Conservation (phyloP, 257 asterid genomes). For the Cinchona pubescens region DNA sequence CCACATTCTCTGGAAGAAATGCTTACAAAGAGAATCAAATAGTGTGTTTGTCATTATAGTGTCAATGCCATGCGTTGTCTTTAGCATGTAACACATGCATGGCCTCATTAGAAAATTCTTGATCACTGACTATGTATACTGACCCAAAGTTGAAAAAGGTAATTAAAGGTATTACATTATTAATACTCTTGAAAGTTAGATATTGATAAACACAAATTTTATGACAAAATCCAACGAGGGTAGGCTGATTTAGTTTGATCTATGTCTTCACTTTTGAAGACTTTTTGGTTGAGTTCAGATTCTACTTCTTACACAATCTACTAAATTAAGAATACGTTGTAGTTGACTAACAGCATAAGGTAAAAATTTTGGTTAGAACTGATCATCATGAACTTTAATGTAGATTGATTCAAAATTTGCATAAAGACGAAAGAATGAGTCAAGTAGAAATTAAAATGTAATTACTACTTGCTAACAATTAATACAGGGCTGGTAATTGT, state of each 20-base stretch:
- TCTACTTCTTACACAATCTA: constrained; percentile 16
- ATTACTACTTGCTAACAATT: neutral
- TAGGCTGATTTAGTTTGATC: constrained; percentile 23
- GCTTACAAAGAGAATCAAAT: constrained; percentile 14
- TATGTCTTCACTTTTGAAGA: constrained; percentile 37
- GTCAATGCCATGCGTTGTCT: constrained; percentile 69
- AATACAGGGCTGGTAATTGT: constrained; percentile 15
- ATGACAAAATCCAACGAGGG: constrained; percentile 31
- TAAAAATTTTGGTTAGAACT: constrained; percentile 16
- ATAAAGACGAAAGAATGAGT: constrained; percentile 25
- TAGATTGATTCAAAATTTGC: constrained; percentile 19
- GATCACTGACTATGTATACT: neutral
- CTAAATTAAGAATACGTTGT: constrained; percentile 21
- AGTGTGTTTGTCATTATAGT: constrained; percentile 40
- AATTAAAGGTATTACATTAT: too few species aligned
- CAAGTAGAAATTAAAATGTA: constrained; percentile 1
- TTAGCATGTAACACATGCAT: constrained; percentile 41
- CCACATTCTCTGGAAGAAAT: constrained; percentile 45
- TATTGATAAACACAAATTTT: constrained; percentile 13
- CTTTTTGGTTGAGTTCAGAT: constrained; percentile 43
- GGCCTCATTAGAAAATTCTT: neutral
- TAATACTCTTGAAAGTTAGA: constrained; percentile 20
- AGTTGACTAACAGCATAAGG: constrained; percentile 44
- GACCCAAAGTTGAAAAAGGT: neutral
- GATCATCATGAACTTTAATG: constrained; percentile 8